phyloP scores from a whole-genome alignment of 2,329 filamentous ascomycete genomes.

The Aspergillus sp. region DNA sequence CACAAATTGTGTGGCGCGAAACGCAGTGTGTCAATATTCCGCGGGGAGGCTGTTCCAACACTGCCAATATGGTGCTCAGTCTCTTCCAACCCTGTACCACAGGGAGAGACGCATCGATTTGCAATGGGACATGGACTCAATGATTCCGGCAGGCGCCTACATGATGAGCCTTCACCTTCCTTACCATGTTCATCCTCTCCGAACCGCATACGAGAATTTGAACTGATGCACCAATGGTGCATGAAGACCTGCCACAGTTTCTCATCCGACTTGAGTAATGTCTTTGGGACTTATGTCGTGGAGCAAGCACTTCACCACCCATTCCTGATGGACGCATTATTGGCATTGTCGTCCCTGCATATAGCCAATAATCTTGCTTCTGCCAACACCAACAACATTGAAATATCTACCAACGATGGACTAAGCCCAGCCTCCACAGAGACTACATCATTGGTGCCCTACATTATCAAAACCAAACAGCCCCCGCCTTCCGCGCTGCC shows the following conservation, averaged over 20 bases:
- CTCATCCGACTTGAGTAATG: conserved; percentile 26
- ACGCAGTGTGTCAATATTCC: conserved; percentile 8
- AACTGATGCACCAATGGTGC: conserved; percentile 42
- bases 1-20: conserved; percentile 8
- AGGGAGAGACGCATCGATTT: too few relatives aligned
- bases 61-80: conserved; percentile 3
- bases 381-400: too few relatives aligned
- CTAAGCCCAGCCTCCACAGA: conserved; percentile 14
- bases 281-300: conserved; percentile 30
- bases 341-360: conserved; percentile 31
- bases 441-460: conserved; percentile 21
- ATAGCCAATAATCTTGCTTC: conserved; percentile 15
- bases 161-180: too few relatives aligned
- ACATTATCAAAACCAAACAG: conserved; percentile 29
- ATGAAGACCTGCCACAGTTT: conserved; percentile 34
- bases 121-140: too few relatives aligned
- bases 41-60: not conserved
- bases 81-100: too few relatives aligned
- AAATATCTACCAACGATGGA: conserved; percentile 1
- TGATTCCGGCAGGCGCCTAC: too few relatives aligned
- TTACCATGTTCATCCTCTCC: too few relatives aligned
- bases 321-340: conserved; percentile 35
- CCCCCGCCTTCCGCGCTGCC: conserved; percentile 24
- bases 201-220: conserved; percentile 33
- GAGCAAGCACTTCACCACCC: conserved; percentile 32